Conservation (phyloP, 305 asterid species). For the Fraxinus platypoda region DNA sequence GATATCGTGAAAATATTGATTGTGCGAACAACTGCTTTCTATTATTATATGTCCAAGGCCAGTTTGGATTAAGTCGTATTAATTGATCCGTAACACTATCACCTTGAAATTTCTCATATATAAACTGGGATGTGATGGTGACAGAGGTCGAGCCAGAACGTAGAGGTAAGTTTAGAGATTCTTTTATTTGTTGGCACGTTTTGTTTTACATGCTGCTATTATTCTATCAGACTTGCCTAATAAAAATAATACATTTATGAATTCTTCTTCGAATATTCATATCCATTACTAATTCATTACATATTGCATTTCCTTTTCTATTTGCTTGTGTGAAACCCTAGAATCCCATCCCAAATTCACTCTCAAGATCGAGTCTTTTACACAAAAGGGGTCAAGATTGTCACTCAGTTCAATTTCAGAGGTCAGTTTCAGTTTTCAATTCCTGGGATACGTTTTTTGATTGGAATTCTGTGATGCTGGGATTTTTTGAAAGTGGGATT, state of each 20-base stretch:
- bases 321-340: slow-evolving; percentile 37
- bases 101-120: not conserved
- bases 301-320: slow-evolving; percentile 9
- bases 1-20: not conserved
- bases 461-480: slow-evolving; percentile 22
- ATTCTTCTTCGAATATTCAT: slow-evolving; percentile 38
- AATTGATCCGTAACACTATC: not conserved
- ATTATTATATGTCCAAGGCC: not conserved
- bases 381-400: slow-evolving; percentile 21
- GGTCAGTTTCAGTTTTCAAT: slow-evolving; percentile 42
- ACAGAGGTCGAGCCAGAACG: not conserved
- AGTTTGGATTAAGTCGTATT: not conserved
- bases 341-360: slow-evolving; percentile 22
- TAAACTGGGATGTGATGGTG: not conserved
- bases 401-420: slow-evolving; percentile 37
- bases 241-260: slow-evolving; percentile 15
- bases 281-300: slow-evolving; percentile 36
- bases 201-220: slow-evolving; percentile 25
- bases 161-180: slow-evolving; percentile 34
- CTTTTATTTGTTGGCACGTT: slow-evolving; percentile 63
- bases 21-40: not conserved
- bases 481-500: slow-evolving; percentile 24
- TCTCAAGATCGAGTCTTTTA: slow-evolving; percentile 27
- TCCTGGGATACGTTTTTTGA: slow-evolving; percentile 9
- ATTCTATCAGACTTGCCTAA: slow-evolving; percentile 21